Evolutionary conservation across 2,329 filamentous ascomycete genomes (phyloP), one percentile per base, ranked within the genome.

Genomic region (Ophiocordyceps robertsii): DNA sequence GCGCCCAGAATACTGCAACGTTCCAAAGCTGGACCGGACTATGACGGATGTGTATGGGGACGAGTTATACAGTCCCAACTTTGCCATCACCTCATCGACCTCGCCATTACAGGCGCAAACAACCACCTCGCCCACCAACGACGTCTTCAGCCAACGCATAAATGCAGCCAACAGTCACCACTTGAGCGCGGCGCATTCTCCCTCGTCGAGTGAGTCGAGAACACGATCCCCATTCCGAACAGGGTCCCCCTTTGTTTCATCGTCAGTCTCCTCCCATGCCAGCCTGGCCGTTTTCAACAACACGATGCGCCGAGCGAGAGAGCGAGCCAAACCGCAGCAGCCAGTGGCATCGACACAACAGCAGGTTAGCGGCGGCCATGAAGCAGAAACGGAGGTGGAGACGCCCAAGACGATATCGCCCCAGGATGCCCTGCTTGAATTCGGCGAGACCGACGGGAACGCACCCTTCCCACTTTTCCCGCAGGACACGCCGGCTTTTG

Each of bases 351-450:
- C 64, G 17, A 49, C 66, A 16, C 65, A 64, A 36, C 62, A 68
- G 17, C 65, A 69, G 31, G 31, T 12, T 17, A 11, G 4, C 2
- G 19, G 14, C 12, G 2, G 12, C 11, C 13, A n/a, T 4, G 16
- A 13, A 9, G 16, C 24, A 55, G 63, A 48, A 52, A 50, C 64
- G 27, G 61, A 71, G 38, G 65, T 68, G 1, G 60, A 69, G 6
- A 72, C 71, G 0, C 72, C 82, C n/a, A 85, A 86, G 61, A 95
- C 90, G 0, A 95, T 98, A 38, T 96, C 90, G 2, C 92, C 90
- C 21, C 93, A 94, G 64, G 90, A 96, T 54, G 85, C 89, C 1
- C 65, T 94, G 46, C 65, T 95, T 40, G 89, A 95, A 46, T 95
- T 89, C 57, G 76, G 82, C 47, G 86, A 92, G 33, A 62, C 69